Base-by-base conservation (phyloP, 2,329 filamentous ascomycete species). In the Pseudogymnoascus sp. region DNA sequence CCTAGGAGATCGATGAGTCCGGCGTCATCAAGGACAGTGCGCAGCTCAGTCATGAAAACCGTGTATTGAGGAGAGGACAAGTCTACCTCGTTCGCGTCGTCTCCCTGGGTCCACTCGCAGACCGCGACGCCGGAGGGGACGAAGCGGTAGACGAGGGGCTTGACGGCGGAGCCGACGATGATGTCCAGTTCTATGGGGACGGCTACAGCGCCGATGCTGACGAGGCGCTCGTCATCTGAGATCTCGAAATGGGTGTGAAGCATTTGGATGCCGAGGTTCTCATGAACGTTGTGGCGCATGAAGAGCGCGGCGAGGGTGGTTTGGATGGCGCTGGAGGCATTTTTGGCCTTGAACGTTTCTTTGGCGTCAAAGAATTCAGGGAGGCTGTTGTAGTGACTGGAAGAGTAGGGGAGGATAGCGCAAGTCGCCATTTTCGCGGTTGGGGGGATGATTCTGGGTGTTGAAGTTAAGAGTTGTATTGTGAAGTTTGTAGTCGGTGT, bases 241-340 rank as follows among this genome's bases (percentile, higher is more conserved):
- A 74, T 67, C 36, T 73, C 71, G 37, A 74, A 72, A 40, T 74
- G 72, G 0, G 67, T 71, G 13, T 74, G 70, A 1, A 74, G 70
- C 0, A 74, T 60, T 1, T 71, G 72, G 10, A 64, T 29, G 21
- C 61, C 63, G 6, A 70, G 59, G 24, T 67, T 65, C 1, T 71
- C 68, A 61, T 74, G 71, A 17, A 74, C 71, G 36, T 73, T 74
- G 63, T 71, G 65, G n/a, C 65, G 63, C 24, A 74, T 8, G 47
- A 33, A 54, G 47, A 54, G 29, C n/a, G 47, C 3, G 9, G 47
- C 47, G 8, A 54, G 47, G 47, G 29, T 33, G 29, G n/a, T 54
- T 5, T 54, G 4, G 29, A 54, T 17, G 15, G 47, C 21, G 1
- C 11, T 33, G 9, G 47, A 33, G 29, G 47, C 47, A 1, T 11